phyloP scores from a whole-genome alignment of 2,329 filamentous ascomycete genomes.

The Aspergillus sp. region DNA sequence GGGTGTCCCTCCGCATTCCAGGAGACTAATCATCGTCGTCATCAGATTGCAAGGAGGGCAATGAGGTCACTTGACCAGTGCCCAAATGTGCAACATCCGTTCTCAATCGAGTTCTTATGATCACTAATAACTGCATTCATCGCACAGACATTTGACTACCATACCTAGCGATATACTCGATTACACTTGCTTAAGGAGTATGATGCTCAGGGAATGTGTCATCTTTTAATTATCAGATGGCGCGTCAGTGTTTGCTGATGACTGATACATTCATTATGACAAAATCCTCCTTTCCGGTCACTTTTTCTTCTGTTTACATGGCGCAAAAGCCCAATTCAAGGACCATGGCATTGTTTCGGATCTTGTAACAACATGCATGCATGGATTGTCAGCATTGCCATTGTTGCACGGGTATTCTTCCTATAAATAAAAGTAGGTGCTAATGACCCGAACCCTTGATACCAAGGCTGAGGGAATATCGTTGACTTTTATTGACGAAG shows the following conservation, averaged over 20 bases:
- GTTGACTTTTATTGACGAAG: not conserved
- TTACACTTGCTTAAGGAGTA: not conserved
- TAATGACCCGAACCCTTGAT: not conserved
- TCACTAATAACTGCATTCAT: not conserved
- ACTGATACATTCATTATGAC: not conserved
- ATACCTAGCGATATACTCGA: too few species aligned
- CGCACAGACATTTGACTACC: not conserved
- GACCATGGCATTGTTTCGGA: not conserved
- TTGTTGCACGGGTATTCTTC: not conserved
- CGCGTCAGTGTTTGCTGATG: not conserved
- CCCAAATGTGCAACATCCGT: not conserved
- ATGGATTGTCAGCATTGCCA: not conserved
- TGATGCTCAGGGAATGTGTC: not conserved
- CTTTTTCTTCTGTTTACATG: not conserved
- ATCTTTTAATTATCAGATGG: not conserved
- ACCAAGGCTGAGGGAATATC: not conserved
- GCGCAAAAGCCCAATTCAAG: not conserved
- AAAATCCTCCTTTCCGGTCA: not conserved
- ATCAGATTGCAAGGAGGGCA: conserved; percentile 6
- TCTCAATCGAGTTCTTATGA: not conserved
- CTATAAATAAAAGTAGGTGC: too few species aligned
- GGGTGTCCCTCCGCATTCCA: conserved; percentile 3
- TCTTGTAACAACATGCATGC: not conserved
- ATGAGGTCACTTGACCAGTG: not conserved
- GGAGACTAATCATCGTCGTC: conserved; percentile 13